Evolutionary conservation across 2,329 filamentous ascomycete genomes (phyloP), one percentile per base, ranked within the genome.

Genomic region (Apiospora phragmitis): DNA sequence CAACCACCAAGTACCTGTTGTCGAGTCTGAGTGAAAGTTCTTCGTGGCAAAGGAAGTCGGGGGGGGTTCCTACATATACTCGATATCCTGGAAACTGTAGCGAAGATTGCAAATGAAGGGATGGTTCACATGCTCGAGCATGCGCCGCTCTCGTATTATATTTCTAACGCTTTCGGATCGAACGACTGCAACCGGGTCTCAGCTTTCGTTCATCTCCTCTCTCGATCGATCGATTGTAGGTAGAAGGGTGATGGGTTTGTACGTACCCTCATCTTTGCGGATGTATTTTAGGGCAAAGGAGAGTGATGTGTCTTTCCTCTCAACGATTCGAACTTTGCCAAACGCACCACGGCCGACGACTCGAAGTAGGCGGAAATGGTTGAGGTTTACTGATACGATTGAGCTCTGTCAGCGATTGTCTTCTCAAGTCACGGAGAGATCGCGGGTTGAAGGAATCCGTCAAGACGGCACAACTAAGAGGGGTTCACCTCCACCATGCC

Each of bases 271-370:
- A 92, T 98, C 95, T 89, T 98, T 98, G 75, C 95, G 91, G 74
- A 98, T 98, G 82, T 98, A 98, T 83, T 99, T 99, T 74, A 99
- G 88, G 62, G 96, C 96, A 82, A 99, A 99, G 3, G 95, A 95
- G 77, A 98, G 84, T 70, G 91, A 92, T 1, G 94, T 97, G 80
- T 99, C 96, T 83, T 98, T 98, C 76, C 95, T 91, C 87, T 99
- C 96, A 79, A 99, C 96, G 76, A 99, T 99, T 78, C 96, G 93
- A 73, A 99, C 96, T 84, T 99, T 99, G 78, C 96, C 96, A 85
- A 99, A 99, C 70, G 96, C 96, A 78, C 96, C 96, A 82, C 97
- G 97, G 75, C 96, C 96, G 76, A 99, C 96, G 74, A 99, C 96
- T 79, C 96, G 92, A 75, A 98, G 86, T 70, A 99, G 88, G 75